Base-by-base conservation (phyloP, 495 filamentous ascomycete genomes). In the Penicillium atrosanguineum region DNA sequence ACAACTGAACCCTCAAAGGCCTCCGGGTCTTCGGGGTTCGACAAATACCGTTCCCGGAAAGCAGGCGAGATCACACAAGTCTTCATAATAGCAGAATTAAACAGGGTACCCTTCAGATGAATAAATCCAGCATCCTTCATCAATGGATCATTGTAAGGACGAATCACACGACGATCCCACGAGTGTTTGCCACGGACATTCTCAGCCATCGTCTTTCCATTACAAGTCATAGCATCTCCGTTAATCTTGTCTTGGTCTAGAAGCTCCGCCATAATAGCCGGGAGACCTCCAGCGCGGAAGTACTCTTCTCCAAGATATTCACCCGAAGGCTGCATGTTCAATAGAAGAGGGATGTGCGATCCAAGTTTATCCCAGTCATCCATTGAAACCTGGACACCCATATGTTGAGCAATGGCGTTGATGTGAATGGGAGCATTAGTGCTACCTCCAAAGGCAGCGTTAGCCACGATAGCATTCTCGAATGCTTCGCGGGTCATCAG, bases 341-440 rank as follows among this genome's bases (percentile, higher is more conserved):
- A 67, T 4, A 83, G 62, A 2, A 81, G 69, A 1, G 79, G 79
- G 21, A 81, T 69, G 7, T 65, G 61, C 41, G 75, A 76, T 18
- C 79, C 79, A 21, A 81, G 49, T 1, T 54, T 62, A 53, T 83
- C 79, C 78, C 78, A 83, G 51, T 82, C 79, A 48, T 83, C 78
- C 42, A 79, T 59, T 1, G 73, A 72, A 4, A 83, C 52, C 11
- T 75, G 65, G 1, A 83, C 71, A 5, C 78, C 79, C 25, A 79
- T 73, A 45, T 81, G 78, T 43, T 79, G 76, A 12, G 79, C 79
- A 19, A 83, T 76, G 2, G 79, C 79, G 37, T 76, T 80, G 47
- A 83, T 62, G 50, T 83, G 79, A 40, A 83, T 80, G 2, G 79
- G 78, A 1, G 79, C 79, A 48, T 83, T 83, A 0, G 79, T 82